Evolutionary conservation across 129 eudicot genomes (phyloP), one percentile per base, ranked within the genome.

Genomic region (Helianthus tuberosus): DNA sequence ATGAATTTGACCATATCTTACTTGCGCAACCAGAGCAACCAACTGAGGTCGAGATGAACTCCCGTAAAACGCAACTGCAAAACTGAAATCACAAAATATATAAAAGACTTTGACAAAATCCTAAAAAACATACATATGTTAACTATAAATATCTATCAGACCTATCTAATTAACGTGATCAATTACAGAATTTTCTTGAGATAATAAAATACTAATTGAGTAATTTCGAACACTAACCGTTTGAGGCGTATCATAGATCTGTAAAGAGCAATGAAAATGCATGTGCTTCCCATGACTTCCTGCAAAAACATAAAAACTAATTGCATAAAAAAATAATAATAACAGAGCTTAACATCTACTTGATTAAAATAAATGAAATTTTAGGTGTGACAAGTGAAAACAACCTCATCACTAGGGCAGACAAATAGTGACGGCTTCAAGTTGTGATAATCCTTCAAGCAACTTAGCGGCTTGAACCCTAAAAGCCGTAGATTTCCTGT

Each of bases 21-120:
- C 99, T 77, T 94, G 99, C 55, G 99, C 97, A 76, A 94, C 75
- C 27, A 94, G 86, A 15, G 90, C 99, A 73, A 94, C 99, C 79
- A 94, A 75, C 44, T 88, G 99, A 78, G 99, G 94, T 80, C 79
- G 90, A 47, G 86, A 71, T 16, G 96, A 85, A 65, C 82, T 84
- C 66, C 99, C 99, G 77, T 75, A 88, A 63, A 94, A 94, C 50
- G 99, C 99, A 83, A 94, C 91, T 55, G 99, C 99, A 76, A 85
- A 91, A 55, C 99, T 94, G 94, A 49, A 81, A 27, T 1, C 36
- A 64, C 48, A 39, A 11, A 48, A 79, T 20, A 5, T 25, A 13
- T 69, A 32, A 80, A 63, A 43, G 58, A 53, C 66, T 2, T 38
- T 20, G 17, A 52, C 14, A 47, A 68, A 62, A 68, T 62, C 63